Evolutionary conservation across 306 rosid genomes (phyloP).

Genomic region (Trichosanthes truncata): DNA sequence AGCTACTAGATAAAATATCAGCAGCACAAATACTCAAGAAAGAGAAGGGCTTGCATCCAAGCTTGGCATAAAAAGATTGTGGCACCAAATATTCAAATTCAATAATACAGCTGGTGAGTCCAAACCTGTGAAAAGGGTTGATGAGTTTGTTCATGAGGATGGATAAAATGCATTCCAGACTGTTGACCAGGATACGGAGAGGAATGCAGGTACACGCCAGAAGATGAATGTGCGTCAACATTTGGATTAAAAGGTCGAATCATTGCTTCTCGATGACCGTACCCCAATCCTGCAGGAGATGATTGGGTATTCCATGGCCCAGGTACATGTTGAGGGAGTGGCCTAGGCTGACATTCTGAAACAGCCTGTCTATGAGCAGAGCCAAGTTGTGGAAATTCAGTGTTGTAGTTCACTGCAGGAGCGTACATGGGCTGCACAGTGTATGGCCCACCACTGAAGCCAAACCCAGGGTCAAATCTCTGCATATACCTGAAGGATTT

Average conservation of each 20-base stretch:
- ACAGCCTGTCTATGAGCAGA: slow-evolving; percentile 66
- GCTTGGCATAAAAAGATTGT: not conserved
- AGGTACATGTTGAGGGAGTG: slow-evolving; percentile 66
- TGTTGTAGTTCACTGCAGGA: slow-evolving; percentile 77
- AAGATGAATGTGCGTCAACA: slow-evolving; percentile 66
- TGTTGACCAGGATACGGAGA: slow-evolving; percentile 81
- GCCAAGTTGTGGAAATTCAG: slow-evolving; percentile 96
- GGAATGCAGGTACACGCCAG: slow-evolving; percentile 77
- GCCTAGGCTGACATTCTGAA: slow-evolving; percentile 62
- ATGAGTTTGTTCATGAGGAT: slow-evolving; percentile 71
- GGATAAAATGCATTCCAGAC: slow-evolving; percentile 77
- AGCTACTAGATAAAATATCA: not conserved
- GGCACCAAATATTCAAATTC: not conserved
- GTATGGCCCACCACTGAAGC: slow-evolving; percentile 85
- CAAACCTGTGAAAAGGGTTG: slow-evolving; percentile 82
- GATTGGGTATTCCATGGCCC: slow-evolving; percentile 70
- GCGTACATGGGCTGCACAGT: slow-evolving; percentile 82
- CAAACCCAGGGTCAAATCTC: slow-evolving; percentile 96
- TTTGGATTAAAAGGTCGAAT: slow-evolving; percentile 62
- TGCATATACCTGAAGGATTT: slow-evolving; percentile 71
- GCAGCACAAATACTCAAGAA: not conserved
- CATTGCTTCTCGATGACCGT: slow-evolving; percentile 76
- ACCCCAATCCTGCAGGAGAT: slow-evolving; percentile 66
- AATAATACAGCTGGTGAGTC: not conserved
- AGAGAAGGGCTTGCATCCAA: not conserved